These are phyloP conservation scores for Solanum appendiculatum DNA, from an alignment of 257 asterid genomes.

Conservation along the genomic window DNA sequence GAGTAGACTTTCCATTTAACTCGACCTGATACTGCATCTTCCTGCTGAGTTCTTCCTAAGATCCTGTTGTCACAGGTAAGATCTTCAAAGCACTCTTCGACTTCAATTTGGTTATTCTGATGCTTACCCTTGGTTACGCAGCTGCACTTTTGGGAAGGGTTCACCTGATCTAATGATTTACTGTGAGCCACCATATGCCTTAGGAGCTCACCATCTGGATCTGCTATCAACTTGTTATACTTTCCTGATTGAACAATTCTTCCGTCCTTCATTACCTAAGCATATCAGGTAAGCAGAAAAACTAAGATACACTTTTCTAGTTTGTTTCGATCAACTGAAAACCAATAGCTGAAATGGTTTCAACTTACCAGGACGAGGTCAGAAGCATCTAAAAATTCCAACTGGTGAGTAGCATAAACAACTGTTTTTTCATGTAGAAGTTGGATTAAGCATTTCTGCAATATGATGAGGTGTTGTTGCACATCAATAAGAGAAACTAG, in stretches of 20 bases:
- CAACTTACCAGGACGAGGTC: conserved; percentile 67
- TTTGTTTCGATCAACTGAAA: neutral
- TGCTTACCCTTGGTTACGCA: conserved; percentile 9
- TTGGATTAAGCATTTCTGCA: conserved; percentile 69
- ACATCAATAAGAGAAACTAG: neutral
- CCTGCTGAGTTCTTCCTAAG: conserved; percentile 21
- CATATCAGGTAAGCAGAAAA: neutral
- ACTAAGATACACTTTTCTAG: neutral
- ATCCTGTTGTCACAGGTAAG: conserved; percentile 18
- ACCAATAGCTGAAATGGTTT: neutral
- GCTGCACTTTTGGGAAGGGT: conserved; percentile 15
- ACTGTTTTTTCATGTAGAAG: conserved; percentile 50
- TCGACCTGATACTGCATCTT: conserved; percentile 54
- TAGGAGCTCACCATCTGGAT: conserved; percentile 48
- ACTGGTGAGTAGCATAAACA: conserved; percentile 72
- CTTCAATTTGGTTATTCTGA: conserved; percentile 20
- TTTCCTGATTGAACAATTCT: conserved; percentile 62
- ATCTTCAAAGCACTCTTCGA: conserved; percentile 30
- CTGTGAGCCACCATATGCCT: conserved; percentile 59
- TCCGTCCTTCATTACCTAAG: conserved; percentile 71
- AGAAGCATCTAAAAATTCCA: conserved; percentile 64
- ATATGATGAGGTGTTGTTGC: neutral
- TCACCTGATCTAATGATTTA: conserved; percentile 46
- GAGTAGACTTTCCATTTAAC: conserved; percentile 75
- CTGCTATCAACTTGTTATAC: conserved; percentile 48